phyloP scores from a whole-genome alignment of 1,139 yeast species.

The Taphrina wiesneri region DNA sequence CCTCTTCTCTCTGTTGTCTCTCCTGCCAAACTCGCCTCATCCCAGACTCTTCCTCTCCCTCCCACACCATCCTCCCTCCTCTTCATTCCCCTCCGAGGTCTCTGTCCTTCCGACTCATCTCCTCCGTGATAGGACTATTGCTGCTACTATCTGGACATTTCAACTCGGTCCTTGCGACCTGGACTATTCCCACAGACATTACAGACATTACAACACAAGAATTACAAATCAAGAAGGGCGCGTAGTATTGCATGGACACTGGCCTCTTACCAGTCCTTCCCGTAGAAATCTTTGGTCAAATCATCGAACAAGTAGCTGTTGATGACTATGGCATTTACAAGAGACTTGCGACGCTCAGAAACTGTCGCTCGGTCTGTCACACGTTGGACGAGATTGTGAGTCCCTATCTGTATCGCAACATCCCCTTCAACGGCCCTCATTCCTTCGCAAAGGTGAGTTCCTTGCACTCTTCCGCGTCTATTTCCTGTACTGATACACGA shows the following conservation, averaged over 20 bases:
- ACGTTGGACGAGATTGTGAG: constrained; percentile 10
- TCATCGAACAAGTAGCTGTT: constrained; percentile 19
- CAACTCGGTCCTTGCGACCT: too few relatives aligned
- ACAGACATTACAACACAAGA: too few relatives aligned
- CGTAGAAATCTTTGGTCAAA: constrained; percentile 24
- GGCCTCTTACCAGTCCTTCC: constrained; percentile 9
- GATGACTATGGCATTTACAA: constrained; percentile 1
- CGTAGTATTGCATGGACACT: constrained; percentile 5
- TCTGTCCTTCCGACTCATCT: too few relatives aligned
- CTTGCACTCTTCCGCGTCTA: not conserved
- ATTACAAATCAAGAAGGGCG: not conserved
- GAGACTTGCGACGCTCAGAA: constrained; percentile 17
- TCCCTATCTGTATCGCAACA: constrained; percentile 21
- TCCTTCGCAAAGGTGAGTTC: constrained; percentile 18
- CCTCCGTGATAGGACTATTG: too few relatives aligned
- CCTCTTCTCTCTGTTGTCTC: too few relatives aligned
- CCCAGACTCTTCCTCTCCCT: not conserved
- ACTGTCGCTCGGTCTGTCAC: constrained; percentile 11
- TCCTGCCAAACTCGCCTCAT: constrained; percentile 1
- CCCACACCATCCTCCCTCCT: not conserved
- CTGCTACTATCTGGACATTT: too few relatives aligned
- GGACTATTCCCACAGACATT: too few relatives aligned
- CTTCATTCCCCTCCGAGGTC: not conserved
- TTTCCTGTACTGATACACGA: not conserved
- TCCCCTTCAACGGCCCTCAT: constrained; percentile 30